These are phyloP conservation scores for Diaporthe citri DNA, from an alignment of 2,329 filamentous ascomycete genomes.

Conservation along the genomic window DNA sequence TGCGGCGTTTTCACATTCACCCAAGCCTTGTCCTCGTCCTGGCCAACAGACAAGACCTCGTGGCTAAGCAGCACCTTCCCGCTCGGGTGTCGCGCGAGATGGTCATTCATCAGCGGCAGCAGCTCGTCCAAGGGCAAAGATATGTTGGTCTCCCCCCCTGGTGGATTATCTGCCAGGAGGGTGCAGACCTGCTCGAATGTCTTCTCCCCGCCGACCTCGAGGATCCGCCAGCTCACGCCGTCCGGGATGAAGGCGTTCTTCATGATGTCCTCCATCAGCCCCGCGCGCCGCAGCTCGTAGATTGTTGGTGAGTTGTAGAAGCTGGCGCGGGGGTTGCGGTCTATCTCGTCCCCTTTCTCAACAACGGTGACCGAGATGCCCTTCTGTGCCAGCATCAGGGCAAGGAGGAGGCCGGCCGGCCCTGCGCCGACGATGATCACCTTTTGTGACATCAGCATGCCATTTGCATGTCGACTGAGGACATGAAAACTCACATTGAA, in stretches of 20 bases:
- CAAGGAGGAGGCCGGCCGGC: conserved; percentile 43
- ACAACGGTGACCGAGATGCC: conserved; percentile 46
- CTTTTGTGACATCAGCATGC: conserved; percentile 31
- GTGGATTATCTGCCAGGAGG: conserved; percentile 35
- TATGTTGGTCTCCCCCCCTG: conserved; percentile 50
- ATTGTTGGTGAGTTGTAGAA: conserved; percentile 47
- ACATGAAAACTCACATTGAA: conserved; percentile 3
- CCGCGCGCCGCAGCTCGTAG: conserved; percentile 46
- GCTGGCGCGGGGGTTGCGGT: conserved; percentile 49
- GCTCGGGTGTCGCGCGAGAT: conserved; percentile 50
- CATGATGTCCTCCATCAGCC: conserved; percentile 48
- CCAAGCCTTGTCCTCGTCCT: conserved; percentile 50
- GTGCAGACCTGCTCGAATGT: conserved; percentile 40
- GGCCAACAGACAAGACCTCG: conserved; percentile 53
- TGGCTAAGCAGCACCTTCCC: conserved; percentile 55
- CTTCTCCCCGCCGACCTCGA: conserved; percentile 40
- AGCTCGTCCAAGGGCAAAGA: conserved; percentile 59
- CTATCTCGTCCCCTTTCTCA: conserved; percentile 45
- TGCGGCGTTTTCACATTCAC: conserved; percentile 46
- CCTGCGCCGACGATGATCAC: conserved; percentile 44
- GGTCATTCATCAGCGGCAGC: conserved; percentile 54
- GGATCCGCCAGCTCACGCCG: conserved; percentile 46
- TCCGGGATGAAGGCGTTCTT: conserved; percentile 44
- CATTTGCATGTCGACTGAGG: rapidly evolving
- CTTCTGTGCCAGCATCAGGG: conserved; percentile 43